A percentile compares a stretch with the other conserved stretches of the same genome.
These are phyloP conservation scores for Fusarium nurragi DNA, from an alignment of 2,329 filamentous ascomycete species.

Conservation along the genomic window DNA sequence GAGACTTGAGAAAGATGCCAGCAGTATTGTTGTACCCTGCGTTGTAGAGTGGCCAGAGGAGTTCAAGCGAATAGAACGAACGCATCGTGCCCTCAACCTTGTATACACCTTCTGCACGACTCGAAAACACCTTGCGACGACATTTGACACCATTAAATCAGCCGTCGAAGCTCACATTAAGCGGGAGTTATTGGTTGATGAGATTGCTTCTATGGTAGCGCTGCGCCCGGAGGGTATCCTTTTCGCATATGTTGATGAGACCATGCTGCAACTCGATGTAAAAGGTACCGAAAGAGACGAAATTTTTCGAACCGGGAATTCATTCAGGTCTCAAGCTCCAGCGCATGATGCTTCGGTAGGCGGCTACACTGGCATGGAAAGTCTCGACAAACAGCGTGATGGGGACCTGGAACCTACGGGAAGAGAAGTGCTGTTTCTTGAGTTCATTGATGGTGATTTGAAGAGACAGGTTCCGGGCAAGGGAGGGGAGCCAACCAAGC, in stretches of 20 bases:
- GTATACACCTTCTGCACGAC: slow-evolving; percentile 96
- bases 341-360: slow-evolving; percentile 66
- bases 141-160: slow-evolving; percentile 85
- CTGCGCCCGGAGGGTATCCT: slow-evolving; percentile 81
- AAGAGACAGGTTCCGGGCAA: slow-evolving; percentile 79
- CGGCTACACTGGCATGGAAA: slow-evolving; percentile 61
- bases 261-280: slow-evolving; percentile 81
- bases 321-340: slow-evolving; percentile 60
- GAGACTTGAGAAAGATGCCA: slow-evolving; percentile 31
- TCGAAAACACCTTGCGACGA: slow-evolving; percentile 90
- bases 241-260: slow-evolving; percentile 88
- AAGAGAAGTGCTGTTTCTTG: slow-evolving; percentile 84
- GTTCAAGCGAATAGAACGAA: slow-evolving; percentile 77
- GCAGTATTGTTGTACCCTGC: slow-evolving; percentile 41
- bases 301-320: slow-evolving; percentile 61
- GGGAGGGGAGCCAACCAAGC: slow-evolving; percentile 75
- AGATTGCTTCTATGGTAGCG: slow-evolving; percentile 83
- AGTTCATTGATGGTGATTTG: slow-evolving; percentile 90
- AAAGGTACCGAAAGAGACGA: slow-evolving; percentile 73
- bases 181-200: slow-evolving; percentile 73
- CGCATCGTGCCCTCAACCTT: slow-evolving; percentile 86
- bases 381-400: slow-evolving; percentile 46
- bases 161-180: slow-evolving; percentile 87
- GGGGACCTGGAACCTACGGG: slow-evolving; percentile 44
- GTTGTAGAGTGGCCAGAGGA: slow-evolving; percentile 74